A percentile compares a stretch with the other conserved stretches of the same genome.
Conservation (phyloP, 164 flowering plant genomes). For the Macadamia integrifolia region DNA sequence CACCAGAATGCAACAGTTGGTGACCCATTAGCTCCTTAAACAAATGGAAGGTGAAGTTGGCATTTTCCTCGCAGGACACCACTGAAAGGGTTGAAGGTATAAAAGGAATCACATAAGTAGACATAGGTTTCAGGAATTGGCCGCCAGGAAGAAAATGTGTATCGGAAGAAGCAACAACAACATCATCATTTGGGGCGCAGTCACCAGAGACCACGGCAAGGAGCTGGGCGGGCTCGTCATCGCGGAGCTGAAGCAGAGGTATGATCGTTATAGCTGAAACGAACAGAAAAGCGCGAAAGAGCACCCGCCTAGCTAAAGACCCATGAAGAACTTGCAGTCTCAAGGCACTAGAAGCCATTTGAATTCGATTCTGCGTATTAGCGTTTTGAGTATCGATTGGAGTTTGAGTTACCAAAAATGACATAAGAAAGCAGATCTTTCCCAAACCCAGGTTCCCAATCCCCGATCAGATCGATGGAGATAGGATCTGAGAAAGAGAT, state of each 20-base stretch:
- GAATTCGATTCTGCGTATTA: not conserved
- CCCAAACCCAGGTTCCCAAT: slow-evolving; percentile 5
- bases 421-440: not conserved
- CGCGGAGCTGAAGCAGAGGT: slow-evolving; percentile 36
- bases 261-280: slow-evolving; percentile 39
- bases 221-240: slow-evolving; percentile 18
- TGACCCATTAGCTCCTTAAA: slow-evolving; percentile 52
- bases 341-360: slow-evolving; percentile 38
- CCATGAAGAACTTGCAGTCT: slow-evolving; percentile 49
- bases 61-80: slow-evolving; percentile 28
- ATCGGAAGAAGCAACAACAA: not conserved
- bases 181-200: slow-evolving; percentile 22
- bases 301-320: slow-evolving; percentile 40
- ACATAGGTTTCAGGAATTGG: slow-evolving; percentile 20
- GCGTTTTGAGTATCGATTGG: too few species aligned
- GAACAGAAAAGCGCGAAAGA: slow-evolving; percentile 42
- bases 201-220: slow-evolving; percentile 14
- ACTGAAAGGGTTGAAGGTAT: slow-evolving; percentile 11
- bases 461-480: slow-evolving; percentile 2
- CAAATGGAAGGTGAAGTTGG: slow-evolving; percentile 36
- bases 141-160: slow-evolving; percentile 13
- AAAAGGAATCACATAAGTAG: slow-evolving; percentile 11
- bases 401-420: not conserved
- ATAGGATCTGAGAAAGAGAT: slow-evolving; percentile 4
- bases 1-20: slow-evolving; percentile 38